Conservation (phyloP, 164 flowering plant species). For the Liquidambar formosana region DNA sequence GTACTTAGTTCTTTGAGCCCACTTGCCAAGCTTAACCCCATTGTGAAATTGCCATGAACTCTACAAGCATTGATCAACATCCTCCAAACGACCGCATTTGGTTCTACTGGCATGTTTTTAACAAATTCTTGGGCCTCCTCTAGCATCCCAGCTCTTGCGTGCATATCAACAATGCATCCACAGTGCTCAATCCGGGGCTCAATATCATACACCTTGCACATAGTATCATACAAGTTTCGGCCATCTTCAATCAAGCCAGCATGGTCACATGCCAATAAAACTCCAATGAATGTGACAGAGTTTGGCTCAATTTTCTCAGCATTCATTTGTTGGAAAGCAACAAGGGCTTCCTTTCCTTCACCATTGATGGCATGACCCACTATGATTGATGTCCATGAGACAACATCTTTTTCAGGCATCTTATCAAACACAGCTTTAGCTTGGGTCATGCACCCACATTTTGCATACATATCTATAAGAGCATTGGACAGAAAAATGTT, state of each 20-base stretch:
- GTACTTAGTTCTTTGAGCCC: slow-evolving; percentile 10
- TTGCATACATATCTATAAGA: slow-evolving; percentile 62
- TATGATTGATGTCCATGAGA: slow-evolving; percentile 41
- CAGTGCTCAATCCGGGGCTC: slow-evolving; percentile 30
- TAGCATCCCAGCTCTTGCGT: slow-evolving; percentile 27
- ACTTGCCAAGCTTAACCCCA: slow-evolving; percentile 24
- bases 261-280: slow-evolving; percentile 31
- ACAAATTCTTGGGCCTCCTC: slow-evolving; percentile 26
- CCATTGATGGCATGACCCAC: slow-evolving; percentile 33
- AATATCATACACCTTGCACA: slow-evolving; percentile 22
- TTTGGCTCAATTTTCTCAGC: slow-evolving; percentile 20
- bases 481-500: slow-evolving; percentile 15
- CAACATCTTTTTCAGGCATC: slow-evolving; percentile 32
- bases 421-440: slow-evolving; percentile 24
- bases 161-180: slow-evolving; percentile 35
- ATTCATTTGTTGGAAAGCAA: slow-evolving; percentile 22
- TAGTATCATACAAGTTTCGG: slow-evolving; percentile 12
- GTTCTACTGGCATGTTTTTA: slow-evolving; percentile 23
- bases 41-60: slow-evolving; percentile 23
- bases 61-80: slow-evolving; percentile 32
- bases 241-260: slow-evolving; percentile 34
- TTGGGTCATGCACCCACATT: slow-evolving; percentile 42
- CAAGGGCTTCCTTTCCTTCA: slow-evolving; percentile 26
- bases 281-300: slow-evolving; percentile 27
- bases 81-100: slow-evolving; percentile 32